These are phyloP conservation scores for Neurospora sp. DNA, from an alignment of 495 filamentous ascomycete genomes.

Conservation along the genomic window DNA sequence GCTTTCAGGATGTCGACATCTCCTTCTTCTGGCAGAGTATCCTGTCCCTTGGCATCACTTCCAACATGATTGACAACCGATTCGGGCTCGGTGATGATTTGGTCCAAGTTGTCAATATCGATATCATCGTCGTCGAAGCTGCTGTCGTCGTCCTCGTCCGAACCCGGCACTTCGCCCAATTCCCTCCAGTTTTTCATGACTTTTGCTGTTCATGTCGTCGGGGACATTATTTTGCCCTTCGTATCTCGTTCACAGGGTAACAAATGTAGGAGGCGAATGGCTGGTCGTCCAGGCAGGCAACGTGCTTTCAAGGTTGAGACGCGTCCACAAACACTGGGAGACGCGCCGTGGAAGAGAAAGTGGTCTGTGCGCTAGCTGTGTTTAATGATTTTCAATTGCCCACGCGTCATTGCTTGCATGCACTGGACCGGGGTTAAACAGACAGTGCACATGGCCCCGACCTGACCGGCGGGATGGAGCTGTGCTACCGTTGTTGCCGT, in stretches of 20 bases:
- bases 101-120: conserved; percentile 8
- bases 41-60: neutral
- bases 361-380: neutral
- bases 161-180: conserved; percentile 47
- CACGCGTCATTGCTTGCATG: neutral
- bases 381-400: neutral
- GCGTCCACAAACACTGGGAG: neutral
- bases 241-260: conserved; percentile 1
- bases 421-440: neutral
- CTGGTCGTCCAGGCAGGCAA: neutral
- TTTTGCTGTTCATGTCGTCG: conserved; percentile 17
- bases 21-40: neutral
- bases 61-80: neutral
- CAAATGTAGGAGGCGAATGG: neutral
- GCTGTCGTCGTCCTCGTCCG: conserved; percentile 43
- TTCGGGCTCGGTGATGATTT: neutral
- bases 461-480: neutral
- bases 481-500: neutral
- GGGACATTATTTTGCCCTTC: conserved; percentile 11
- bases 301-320: neutral
- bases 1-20: conserved; percentile 12
- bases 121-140: conserved; percentile 31
- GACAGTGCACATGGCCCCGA: neutral
- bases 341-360: neutral
- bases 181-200: conserved; percentile 48